phyloP scores from a whole-genome alignment of 495 filamentous ascomycete species.

The Saxophila tyrrhenica region DNA sequence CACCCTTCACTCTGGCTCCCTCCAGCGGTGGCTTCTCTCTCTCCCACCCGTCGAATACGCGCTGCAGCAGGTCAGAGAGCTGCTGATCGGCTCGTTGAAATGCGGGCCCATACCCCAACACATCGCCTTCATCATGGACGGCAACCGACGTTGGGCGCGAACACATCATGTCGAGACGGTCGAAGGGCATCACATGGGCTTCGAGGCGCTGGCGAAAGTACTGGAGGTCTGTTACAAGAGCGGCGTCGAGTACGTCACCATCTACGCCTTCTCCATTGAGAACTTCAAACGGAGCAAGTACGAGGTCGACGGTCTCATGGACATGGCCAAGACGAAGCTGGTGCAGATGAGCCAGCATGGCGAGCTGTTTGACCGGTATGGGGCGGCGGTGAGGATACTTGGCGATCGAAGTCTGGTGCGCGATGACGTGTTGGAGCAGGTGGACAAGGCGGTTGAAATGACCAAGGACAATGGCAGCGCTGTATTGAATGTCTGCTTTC shows the following conservation, averaged over 20 bases:
- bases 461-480: conserved; percentile 74
- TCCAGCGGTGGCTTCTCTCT: conserved; percentile 77
- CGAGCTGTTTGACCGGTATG: conserved; percentile 84
- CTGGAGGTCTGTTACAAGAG: conserved; percentile 96
- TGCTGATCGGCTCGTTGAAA: conserved; percentile 74
- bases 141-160: conserved; percentile 83
- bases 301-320: conserved; percentile 95
- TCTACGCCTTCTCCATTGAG: conserved; percentile 97
- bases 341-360: conserved; percentile 85
- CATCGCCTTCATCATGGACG: conserved; percentile 98
- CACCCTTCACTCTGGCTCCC: conserved; percentile 31
- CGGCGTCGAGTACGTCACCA: conserved; percentile 87
- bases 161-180: conserved; percentile 89
- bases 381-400: conserved; percentile 71
- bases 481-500: conserved; percentile 91
- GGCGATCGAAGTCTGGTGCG: conserved; percentile 71
- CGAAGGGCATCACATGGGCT: conserved; percentile 93
- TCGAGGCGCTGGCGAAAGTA: conserved; percentile 84
- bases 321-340: conserved; percentile 91
- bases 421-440: conserved; percentile 74
- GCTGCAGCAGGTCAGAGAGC: conserved; percentile 56
- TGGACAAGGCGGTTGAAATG: conserved; percentile 70
- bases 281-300: conserved; percentile 98
- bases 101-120: conserved; percentile 89
- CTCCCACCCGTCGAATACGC: conserved; percentile 84